A percentile compares a stretch with the other conserved stretches of the same genome.
phyloP scores from a whole-genome alignment of 768 basidiomycete genomes.

The Fomitopsis pulvina region DNA sequence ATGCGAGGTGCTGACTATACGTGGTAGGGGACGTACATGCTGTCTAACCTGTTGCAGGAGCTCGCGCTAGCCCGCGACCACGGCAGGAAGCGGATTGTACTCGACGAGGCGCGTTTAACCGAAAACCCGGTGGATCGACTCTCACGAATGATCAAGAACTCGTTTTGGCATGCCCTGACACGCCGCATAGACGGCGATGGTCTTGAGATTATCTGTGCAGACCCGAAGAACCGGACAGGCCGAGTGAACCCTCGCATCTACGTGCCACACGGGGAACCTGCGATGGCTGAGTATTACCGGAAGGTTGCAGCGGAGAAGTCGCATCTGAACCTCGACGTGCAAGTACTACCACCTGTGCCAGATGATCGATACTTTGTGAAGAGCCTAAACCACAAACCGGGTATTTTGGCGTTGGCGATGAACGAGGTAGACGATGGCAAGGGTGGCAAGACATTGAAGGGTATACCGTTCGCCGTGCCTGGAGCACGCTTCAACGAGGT shows the following conservation, averaged over 20 bases:
- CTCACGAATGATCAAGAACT: constrained; percentile 94
- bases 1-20: not conserved
- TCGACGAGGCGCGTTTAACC: constrained; percentile 96
- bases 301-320: constrained; percentile 88
- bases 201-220: constrained; percentile 93
- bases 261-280: constrained; percentile 87
- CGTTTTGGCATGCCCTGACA: constrained; percentile 97
- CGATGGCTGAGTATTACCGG: constrained; percentile 94
- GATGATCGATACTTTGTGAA: constrained; percentile 88
- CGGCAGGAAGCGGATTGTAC: constrained; percentile 90
- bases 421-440: constrained; percentile 76
- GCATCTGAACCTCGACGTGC: constrained; percentile 89
- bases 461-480: constrained; percentile 95
- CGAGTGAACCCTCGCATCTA: constrained; percentile 91
- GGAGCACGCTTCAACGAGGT: constrained; percentile 95
- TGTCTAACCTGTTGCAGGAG: constrained; percentile 98
- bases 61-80: constrained; percentile 95
- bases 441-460: constrained; percentile 79
- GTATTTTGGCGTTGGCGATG: constrained; percentile 94
- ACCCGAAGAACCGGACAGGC: constrained; percentile 94
- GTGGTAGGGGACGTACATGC: constrained; percentile 92
- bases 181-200: constrained; percentile 96
- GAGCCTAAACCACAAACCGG: constrained; percentile 90
- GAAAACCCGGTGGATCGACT: constrained; percentile 97
- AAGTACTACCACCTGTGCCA: constrained; percentile 78